phyloP scores from a whole-genome alignment of 2,329 filamentous ascomycete species.

The Pseudodiploospora longispora region DNA sequence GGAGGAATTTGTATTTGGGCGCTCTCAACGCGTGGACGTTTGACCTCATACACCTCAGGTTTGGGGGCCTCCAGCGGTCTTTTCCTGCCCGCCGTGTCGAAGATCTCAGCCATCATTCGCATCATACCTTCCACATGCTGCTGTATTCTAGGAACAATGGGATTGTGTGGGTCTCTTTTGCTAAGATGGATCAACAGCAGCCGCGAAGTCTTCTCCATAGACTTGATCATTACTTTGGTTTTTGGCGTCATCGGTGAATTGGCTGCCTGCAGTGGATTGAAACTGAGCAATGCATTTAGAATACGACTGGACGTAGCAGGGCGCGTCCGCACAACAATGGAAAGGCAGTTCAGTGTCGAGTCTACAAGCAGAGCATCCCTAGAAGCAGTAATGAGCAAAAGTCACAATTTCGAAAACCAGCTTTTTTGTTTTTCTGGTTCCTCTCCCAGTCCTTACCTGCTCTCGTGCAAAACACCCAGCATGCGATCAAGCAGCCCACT shows the following conservation, averaged over 20 bases:
- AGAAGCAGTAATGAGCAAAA: slow-evolving; percentile 9
- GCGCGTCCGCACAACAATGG: slow-evolving; percentile 72
- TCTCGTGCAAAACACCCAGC: slow-evolving; percentile 75
- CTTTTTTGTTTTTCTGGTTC: neutral
- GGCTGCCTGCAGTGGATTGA: slow-evolving; percentile 81
- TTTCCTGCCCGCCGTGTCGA: slow-evolving; percentile 74
- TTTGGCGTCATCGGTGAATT: slow-evolving; percentile 70
- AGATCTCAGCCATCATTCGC: slow-evolving; percentile 67
- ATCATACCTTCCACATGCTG: slow-evolving; percentile 78
- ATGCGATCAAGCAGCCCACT: slow-evolving; percentile 85
- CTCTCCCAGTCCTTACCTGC: slow-evolving; percentile 50
- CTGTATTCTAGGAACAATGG: slow-evolving; percentile 69
- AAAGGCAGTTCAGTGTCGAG: slow-evolving; percentile 82
- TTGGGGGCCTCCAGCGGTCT: slow-evolving; percentile 63
- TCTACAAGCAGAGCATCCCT: slow-evolving; percentile 86
- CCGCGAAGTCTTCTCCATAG: slow-evolving; percentile 89
- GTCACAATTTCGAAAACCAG: neutral
- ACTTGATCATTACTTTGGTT: slow-evolving; percentile 74
- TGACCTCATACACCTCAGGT: slow-evolving; percentile 68
- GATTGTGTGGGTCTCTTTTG: slow-evolving; percentile 78
- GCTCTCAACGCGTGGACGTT: slow-evolving; percentile 61
- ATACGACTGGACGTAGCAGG: slow-evolving; percentile 79
- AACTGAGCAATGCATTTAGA: slow-evolving; percentile 74
- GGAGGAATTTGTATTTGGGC: slow-evolving; percentile 53
- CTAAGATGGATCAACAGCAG: slow-evolving; percentile 75